Conservation (phyloP, 768 basidiomycete species). For the Steccherinum ochraceum region DNA sequence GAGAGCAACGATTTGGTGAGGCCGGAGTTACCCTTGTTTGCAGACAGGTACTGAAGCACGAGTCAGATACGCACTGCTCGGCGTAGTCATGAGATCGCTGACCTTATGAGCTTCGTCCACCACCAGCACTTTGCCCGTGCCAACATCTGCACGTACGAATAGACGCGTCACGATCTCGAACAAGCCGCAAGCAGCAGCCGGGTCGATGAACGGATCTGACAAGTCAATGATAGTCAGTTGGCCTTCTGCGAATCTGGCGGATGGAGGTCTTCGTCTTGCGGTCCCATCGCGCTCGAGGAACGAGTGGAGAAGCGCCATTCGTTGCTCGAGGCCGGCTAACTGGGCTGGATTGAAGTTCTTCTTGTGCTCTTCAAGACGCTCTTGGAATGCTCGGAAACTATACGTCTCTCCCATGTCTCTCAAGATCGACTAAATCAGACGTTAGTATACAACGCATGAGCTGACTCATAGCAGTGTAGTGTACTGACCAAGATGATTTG, state of each 20-base stretch:
- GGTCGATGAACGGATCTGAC: conserved; percentile 69
- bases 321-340: conserved; percentile 49
- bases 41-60: conserved; percentile 51
- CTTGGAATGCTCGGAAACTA: conserved; percentile 43
- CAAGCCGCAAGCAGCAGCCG: conserved; percentile 58
- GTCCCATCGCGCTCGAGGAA: conserved; percentile 37
- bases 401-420: conserved; percentile 59
- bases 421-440: conserved; percentile 43
- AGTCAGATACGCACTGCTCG: neutral
- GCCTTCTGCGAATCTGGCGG: conserved; percentile 39
- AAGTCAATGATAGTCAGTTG: conserved; percentile 65
- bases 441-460: conserved; percentile 48
- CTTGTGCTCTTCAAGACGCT: conserved; percentile 38
- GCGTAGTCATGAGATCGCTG: conserved; percentile 4
- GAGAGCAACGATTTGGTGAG: conserved; percentile 53
- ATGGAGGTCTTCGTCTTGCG: conserved; percentile 1
- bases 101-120: conserved; percentile 79
- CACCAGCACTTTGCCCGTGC: conserved; percentile 60
- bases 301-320: conserved; percentile 52
- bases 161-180: conserved; percentile 66
- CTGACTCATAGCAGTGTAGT: no score
- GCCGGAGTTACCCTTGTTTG: conserved; percentile 37
- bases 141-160: conserved; percentile 55
- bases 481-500: conserved; percentile 42
- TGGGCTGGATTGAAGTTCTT: conserved; percentile 53